Percentiles rank a stretch among this genome's conserved stretches.
Evolutionary conservation across 345 rosid genomes (phyloP).

Genomic region (Gossypium australe): DNA sequence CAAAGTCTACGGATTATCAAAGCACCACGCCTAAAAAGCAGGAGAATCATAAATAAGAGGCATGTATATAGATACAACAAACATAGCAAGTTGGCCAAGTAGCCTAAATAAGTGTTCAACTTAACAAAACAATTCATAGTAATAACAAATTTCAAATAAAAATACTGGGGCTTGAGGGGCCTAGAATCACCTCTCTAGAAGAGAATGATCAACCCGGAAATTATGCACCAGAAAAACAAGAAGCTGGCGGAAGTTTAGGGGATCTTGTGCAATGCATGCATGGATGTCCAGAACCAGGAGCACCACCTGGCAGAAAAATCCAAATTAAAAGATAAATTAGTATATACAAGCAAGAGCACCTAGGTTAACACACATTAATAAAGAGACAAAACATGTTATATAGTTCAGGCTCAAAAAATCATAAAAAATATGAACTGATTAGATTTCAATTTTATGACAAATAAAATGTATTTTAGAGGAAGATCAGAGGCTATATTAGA

Average conservation of each 20-base stretch:
- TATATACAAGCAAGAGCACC: background rate
- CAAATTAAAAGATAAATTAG: conserved; percentile 5
- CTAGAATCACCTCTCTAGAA: conserved; percentile 70
- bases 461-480: background rate
- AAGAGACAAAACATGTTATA: background rate
- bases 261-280: conserved; percentile 96
- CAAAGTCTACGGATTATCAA: conserved; percentile 90
- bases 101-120: background rate
- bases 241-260: conserved; percentile 84
- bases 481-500: background rate
- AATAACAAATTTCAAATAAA: background rate
- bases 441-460: background rate
- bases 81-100: background rate
- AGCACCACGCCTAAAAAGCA: conserved; percentile 83
- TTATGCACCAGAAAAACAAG: conserved; percentile 84
- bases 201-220: conserved; percentile 77
- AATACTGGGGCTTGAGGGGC: background rate
- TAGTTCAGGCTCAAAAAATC: background rate
- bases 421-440: background rate
- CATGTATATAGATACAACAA: conserved; percentile 6
- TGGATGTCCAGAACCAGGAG: conserved; percentile 96
- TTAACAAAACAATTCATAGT: background rate
- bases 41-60: conserved; percentile 8
- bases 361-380: background rate
- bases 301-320: conserved; percentile 57